A percentile compares a stretch with the other conserved stretches of the same genome.
Conservation (phyloP, 2,329 filamentous ascomycete genomes). For the Arthrobotrys pseudoclavata region DNA sequence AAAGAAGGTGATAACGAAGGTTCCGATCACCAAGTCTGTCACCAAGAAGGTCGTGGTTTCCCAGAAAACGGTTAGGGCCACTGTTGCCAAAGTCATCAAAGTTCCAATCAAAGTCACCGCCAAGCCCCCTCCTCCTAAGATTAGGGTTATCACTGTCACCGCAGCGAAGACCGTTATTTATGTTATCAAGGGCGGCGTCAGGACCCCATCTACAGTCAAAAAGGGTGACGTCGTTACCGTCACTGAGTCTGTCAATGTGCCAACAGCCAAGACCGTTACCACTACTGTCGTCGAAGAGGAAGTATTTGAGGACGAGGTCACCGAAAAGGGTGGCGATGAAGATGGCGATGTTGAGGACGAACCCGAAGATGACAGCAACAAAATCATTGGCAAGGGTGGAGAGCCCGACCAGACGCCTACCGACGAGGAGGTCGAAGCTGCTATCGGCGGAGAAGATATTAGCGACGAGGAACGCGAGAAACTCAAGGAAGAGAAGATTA, state of each 20-base stretch:
- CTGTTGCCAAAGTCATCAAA: neutral
- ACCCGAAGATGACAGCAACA: neutral
- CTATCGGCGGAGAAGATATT: slow-evolving; percentile 18
- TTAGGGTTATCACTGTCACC: neutral
- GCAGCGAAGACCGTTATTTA: neutral
- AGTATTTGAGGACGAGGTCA: neutral
- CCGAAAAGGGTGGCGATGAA: neutral
- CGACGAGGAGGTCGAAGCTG: neutral
- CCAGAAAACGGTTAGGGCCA: neutral
- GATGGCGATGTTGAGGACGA: neutral
- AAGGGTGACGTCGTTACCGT: neutral
- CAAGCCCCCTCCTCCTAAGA: neutral
- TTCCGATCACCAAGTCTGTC: neutral
- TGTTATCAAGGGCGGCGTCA: neutral
- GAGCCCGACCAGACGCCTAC: neutral
- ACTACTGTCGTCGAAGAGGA: neutral
- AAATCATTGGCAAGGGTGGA: neutral
- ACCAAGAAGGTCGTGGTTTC: neutral
- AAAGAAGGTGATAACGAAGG: neutral
- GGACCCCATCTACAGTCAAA: neutral
- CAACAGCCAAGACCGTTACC: neutral
- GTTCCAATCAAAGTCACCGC: neutral
- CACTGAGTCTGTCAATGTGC: neutral
- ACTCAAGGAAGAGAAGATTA: slow-evolving; percentile 20
- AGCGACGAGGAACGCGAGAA: neutral